These are phyloP conservation scores for Neurospora cerealis DNA, from an alignment of 495 filamentous ascomycete genomes.

Conservation along the genomic window DNA sequence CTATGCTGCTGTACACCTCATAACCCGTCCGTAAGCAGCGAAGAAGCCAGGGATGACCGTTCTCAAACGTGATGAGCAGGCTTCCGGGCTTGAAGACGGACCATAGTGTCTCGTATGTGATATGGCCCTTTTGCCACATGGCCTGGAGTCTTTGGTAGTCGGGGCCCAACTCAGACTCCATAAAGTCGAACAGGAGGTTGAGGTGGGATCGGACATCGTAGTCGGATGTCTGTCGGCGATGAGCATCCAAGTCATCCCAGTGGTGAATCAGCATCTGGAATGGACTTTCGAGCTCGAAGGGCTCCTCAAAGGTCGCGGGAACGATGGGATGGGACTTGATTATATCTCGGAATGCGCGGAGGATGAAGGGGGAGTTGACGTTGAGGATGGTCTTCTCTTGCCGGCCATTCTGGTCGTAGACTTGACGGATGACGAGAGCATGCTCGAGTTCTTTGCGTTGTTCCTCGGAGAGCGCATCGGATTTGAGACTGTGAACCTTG, in stretches of 20 bases:
- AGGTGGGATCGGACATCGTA: conserved; percentile 22
- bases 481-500: background rate
- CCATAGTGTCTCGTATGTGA: conserved; percentile 24
- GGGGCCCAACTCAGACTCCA: conserved; percentile 18
- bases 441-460: conserved; percentile 8
- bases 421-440: conserved; percentile 27
- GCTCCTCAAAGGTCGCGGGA: conserved; percentile 23
- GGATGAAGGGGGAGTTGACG: conserved; percentile 35
- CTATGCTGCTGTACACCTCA: background rate
- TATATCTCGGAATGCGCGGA: conserved; percentile 17
- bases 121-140: conserved; percentile 20
- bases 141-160: conserved; percentile 18
- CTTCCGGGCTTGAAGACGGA: conserved; percentile 28
- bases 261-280: conserved; percentile 22
- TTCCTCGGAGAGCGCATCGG: background rate
- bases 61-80: conserved; percentile 21
- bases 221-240: conserved; percentile 14
- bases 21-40: conserved; percentile 1
- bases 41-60: conserved; percentile 3
- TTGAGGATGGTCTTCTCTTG: conserved; percentile 23
- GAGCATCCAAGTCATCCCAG: conserved; percentile 23
- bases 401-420: conserved; percentile 1
- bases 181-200: conserved; percentile 25
- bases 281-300: conserved; percentile 18
- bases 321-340: conserved; percentile 30